phyloP scores from a whole-genome alignment of 31 red algal species.

The Endocladia muricata region DNA sequence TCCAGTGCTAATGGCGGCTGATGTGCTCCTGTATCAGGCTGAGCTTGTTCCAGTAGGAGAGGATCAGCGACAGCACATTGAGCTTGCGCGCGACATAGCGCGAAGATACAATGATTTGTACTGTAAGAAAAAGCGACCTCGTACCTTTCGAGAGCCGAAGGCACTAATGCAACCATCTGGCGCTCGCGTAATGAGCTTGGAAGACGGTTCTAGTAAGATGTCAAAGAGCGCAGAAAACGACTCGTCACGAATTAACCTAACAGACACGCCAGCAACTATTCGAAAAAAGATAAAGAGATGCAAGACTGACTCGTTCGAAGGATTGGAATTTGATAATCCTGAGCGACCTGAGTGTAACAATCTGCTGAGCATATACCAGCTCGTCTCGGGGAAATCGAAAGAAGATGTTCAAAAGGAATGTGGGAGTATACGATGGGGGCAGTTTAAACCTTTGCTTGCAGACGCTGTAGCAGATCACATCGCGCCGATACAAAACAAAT shows the following conservation, averaged over 20 bases:
- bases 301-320: constrained; percentile 93
- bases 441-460: constrained; percentile 88
- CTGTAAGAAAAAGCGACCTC: constrained; percentile 67
- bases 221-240: constrained; percentile 94
- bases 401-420: constrained; percentile 77
- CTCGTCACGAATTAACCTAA: constrained; percentile 86
- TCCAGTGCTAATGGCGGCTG: constrained; percentile 98
- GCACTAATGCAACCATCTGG: constrained; percentile 73
- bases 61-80: constrained; percentile 98
- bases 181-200: constrained; percentile 92
- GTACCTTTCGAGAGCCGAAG: constrained; percentile 84
- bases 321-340: constrained; percentile 81
- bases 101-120: constrained; percentile 93
- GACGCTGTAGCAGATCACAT: constrained; percentile 84
- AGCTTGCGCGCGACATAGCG: constrained; percentile 90
- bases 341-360: constrained; percentile 95
- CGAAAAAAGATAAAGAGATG: constrained; percentile 92
- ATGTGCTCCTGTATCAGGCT: constrained; percentile 95
- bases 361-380: constrained; percentile 88
- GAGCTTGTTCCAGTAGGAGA: constrained; percentile 99
- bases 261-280: constrained; percentile 74
- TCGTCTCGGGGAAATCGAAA: constrained; percentile 65
- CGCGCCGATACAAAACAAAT: constrained; percentile 78
- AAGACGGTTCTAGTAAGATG: constrained; percentile 98
- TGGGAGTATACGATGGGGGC: constrained; percentile 72